Base-by-base conservation (phyloP, 2,329 filamentous ascomycete species). In the Exophiala sideris region DNA sequence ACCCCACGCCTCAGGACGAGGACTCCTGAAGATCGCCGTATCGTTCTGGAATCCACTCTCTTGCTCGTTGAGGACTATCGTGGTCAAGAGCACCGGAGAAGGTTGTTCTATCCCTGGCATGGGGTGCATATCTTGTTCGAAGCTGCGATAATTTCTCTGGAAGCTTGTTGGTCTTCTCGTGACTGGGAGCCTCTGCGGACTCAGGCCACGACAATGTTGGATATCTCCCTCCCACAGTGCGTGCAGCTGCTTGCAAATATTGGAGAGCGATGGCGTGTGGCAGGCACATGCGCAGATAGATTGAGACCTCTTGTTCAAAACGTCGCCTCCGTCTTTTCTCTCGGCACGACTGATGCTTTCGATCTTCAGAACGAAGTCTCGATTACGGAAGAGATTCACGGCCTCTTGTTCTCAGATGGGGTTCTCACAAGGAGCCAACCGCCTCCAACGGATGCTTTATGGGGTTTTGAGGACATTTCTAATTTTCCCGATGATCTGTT, bases 31-130 rank as follows among this genome's bases (percentile, higher is more conserved):
- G 35, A 44, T 14, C 16, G 47, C 1, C 36, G 32, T 5, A 51
- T 54, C 34, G 36, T 45, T 11, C 38, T 54, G 3, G 47, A 45
- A 2, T 38, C 52, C 1, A 34, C 47, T n/a, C 6, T 40, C 3
- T 24, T 14, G 11, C 38, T 54, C 7, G 39, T 51, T n/a, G 10
- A 51, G 32, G 52, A 54, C 47, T 54, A 18, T 18, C 16, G 16
- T 18, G 16, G 16, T 18, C 16, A 18, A 18, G 16, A 54, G 29
- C 52, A 12, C 3, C 47, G 33, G 7, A 5, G 52, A 12, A 12
- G 52, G 9, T 24, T 55, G 5, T 55, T 51, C 48, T 55, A 55
- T 18, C 52, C 52, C 2, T 55, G 46, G 47, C 48, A 51, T 18
- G 47, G 38, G 5, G 52, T 46, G 3, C 52, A 55, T 21, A 55